Conservation (phyloP, 176 grass and related monocot species). For the Carex littledalei region DNA sequence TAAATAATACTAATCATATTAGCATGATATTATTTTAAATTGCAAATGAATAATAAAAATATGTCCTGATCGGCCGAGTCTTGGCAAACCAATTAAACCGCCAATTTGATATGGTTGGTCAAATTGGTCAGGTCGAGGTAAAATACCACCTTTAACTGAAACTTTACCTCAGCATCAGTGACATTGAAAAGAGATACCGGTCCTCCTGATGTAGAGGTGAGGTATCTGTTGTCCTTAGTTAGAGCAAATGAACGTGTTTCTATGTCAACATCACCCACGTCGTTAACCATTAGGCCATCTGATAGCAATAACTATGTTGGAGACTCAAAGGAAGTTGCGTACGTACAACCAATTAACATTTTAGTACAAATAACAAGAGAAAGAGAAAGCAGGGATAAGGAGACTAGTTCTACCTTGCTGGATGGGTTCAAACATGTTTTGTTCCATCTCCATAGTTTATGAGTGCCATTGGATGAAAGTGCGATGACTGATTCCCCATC, state of each 20-base stretch:
- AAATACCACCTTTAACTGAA: neutral
- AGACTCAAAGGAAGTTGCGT: slow-evolving; percentile 8
- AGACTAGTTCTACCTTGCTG: slow-evolving; percentile 9
- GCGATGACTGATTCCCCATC: slow-evolving; percentile 14
- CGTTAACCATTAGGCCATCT: slow-evolving; percentile 26
- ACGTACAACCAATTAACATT: neutral
- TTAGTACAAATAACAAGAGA: neutral
- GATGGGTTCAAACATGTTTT: neutral
- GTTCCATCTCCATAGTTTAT: slow-evolving; percentile 29
- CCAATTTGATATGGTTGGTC: neutral
- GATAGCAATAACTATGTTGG: slow-evolving; percentile 13
- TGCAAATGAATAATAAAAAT: neutral
- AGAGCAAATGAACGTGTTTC: slow-evolving; percentile 25
- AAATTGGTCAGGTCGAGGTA: neutral
- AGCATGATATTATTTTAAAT: neutral
- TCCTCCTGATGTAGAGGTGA: slow-evolving; percentile 24
- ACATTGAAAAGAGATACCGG: slow-evolving; percentile 29
- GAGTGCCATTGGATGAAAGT: slow-evolving; percentile 28
- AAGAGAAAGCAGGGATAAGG: neutral
- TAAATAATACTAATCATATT: neutral
- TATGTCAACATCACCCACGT: neutral
- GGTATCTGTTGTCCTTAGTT: slow-evolving; percentile 25
- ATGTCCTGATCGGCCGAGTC: neutral
- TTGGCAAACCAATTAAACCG: neutral
- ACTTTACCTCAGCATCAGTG: neutral